phyloP scores from a whole-genome alignment of 2,329 filamentous ascomycete species.

The Aureobasidium mangrovei region DNA sequence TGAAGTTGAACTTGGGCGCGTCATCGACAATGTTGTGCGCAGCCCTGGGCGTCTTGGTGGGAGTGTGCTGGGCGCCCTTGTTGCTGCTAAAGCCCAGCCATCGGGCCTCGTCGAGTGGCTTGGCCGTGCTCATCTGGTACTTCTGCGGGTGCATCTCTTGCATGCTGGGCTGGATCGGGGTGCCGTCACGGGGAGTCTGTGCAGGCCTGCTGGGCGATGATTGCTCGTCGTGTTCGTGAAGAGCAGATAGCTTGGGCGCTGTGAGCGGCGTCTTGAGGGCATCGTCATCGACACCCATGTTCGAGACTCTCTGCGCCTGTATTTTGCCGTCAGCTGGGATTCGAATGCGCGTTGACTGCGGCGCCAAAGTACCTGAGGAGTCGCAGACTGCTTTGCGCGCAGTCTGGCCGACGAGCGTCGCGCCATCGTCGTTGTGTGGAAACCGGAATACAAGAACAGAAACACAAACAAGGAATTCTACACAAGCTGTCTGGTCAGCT shows the following conservation, averaged over 20 bases:
- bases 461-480: neutral
- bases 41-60: conserved; percentile 43
- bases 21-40: conserved; percentile 27
- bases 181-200: conserved; percentile 51
- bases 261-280: conserved; percentile 24
- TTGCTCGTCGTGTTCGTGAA: conserved; percentile 40
- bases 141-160: conserved; percentile 90
- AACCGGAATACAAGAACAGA: neutral
- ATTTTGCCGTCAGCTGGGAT: neutral
- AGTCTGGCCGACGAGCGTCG: conserved; percentile 28
- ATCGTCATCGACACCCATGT: conserved; percentile 25
- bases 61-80: conserved; percentile 54
- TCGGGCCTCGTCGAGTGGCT: conserved; percentile 68
- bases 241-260: conserved; percentile 34
- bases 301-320: conserved; percentile 24
- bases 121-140: conserved; percentile 64
- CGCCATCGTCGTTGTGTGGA: conserved; percentile 21
- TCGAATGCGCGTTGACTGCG: neutral
- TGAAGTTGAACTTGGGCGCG: conserved; percentile 58
- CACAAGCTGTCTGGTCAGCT: neutral
- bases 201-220: conserved; percentile 21
- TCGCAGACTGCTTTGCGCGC: conserved; percentile 23
- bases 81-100: conserved; percentile 76
- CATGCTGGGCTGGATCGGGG: conserved; percentile 59
- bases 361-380: conserved; percentile 17